A percentile compares a stretch with the other conserved stretches of the same genome.
phyloP scores from a whole-genome alignment of 441 rosid genomes.

The Geranium incanum region DNA sequence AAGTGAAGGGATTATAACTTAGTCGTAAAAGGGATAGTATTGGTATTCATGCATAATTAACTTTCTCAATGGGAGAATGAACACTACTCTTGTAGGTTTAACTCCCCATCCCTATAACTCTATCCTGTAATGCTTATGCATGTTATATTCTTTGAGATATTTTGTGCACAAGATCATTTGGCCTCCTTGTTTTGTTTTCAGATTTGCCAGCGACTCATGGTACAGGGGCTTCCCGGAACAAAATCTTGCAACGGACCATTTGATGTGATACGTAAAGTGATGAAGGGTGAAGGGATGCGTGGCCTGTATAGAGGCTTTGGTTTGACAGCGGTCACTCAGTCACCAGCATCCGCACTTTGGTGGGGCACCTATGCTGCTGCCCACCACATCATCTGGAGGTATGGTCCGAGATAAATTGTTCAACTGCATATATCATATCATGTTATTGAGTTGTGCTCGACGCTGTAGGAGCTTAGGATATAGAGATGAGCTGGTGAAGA shows the following conservation, averaged over 20 bases:
- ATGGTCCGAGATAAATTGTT: background rate
- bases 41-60: no score
- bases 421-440: no score
- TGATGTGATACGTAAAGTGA: background rate
- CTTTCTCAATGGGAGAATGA: no score
- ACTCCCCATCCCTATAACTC: no score
- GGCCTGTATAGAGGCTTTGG: conserved; percentile 66
- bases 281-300: conserved; percentile 22
- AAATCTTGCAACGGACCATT: background rate
- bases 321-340: conserved; percentile 41
- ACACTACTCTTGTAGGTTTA: no score
- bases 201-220: background rate
- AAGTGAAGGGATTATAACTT: no score
- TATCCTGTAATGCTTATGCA: no score
- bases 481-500: conserved; percentile 37
- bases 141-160: no score
- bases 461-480: conserved; percentile 47
- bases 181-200: background rate
- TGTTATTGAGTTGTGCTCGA: background rate
- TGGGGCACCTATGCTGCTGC: conserved; percentile 63
- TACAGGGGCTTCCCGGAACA: background rate
- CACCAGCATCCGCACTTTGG: conserved; percentile 68
- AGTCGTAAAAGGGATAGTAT: no score
- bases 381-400: conserved; percentile 62
- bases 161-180: no score